Conservation (phyloP, 768 basidiomycete genomes). For the Gyrodon lividus region DNA sequence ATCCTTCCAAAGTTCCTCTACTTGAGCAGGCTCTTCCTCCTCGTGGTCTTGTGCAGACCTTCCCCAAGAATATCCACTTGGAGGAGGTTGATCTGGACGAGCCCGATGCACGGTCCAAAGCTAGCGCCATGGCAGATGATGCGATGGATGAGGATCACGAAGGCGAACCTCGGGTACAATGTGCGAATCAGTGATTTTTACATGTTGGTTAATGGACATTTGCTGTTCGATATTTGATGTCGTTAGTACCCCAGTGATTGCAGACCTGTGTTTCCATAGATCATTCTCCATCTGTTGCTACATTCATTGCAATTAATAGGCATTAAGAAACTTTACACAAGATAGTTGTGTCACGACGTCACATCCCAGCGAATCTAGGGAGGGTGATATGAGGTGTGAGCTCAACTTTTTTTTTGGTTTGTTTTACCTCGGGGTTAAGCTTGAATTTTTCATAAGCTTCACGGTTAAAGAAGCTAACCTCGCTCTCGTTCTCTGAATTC, state of each 20-base stretch:
- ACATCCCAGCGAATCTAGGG: conserved; percentile 31
- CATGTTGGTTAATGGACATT: conserved; percentile 11
- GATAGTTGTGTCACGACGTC: conserved; percentile 5
- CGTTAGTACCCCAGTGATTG: conserved; percentile 22
- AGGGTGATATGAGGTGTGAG: background rate
- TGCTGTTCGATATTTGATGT: conserved; percentile 19
- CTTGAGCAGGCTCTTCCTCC: conserved; percentile 87
- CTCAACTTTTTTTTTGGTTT: too few relatives aligned
- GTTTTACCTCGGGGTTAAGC: conserved; percentile 75
- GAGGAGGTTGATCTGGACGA: conserved; percentile 88
- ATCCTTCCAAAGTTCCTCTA: conserved; percentile 59
- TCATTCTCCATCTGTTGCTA: conserved; percentile 25
- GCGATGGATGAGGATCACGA: conserved; percentile 92
- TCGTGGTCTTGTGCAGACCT: conserved; percentile 63
- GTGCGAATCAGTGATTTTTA: conserved; percentile 75
- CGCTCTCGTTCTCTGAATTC: conserved; percentile 85
- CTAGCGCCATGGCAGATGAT: conserved; percentile 59
- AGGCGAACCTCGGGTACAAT: conserved; percentile 89
- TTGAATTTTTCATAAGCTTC: conserved; percentile 80
- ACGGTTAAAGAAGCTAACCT: conserved; percentile 88
- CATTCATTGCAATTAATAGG: conserved; percentile 30
- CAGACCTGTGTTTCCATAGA: conserved; percentile 28
- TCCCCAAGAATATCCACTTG: conserved; percentile 61
- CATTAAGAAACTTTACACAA: conserved; percentile 13
- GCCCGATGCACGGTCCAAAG: conserved; percentile 57